These are phyloP conservation scores for Ilex paraguariensis DNA, from an alignment of 305 asterid species.

Conservation along the genomic window DNA sequence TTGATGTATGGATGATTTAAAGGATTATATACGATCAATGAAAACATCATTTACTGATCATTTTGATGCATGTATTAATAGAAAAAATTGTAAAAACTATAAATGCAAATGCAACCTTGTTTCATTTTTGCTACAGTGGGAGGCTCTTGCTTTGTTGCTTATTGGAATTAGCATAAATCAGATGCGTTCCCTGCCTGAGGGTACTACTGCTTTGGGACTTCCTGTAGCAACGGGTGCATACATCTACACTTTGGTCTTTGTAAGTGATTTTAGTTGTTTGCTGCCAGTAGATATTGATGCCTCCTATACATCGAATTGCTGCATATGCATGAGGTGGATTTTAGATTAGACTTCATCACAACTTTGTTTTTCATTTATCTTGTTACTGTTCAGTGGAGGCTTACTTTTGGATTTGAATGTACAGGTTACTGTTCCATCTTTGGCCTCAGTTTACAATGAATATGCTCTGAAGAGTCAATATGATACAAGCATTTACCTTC, in stretches of 20 bases:
- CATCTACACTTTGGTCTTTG: constrained; percentile 77
- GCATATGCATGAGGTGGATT: too few relatives aligned
- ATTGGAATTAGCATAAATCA: constrained; percentile 95
- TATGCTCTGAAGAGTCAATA: constrained; percentile 97
- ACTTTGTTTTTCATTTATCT: constrained; percentile 7
- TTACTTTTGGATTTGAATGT: constrained; percentile 12
- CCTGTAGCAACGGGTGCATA: constrained; percentile 82
- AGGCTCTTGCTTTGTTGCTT: constrained; percentile 96
- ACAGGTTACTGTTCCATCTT: constrained; percentile 94
- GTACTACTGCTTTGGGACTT: constrained; percentile 73
- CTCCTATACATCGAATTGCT: too few relatives aligned
- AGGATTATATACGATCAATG: too few relatives aligned
- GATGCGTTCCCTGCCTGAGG: constrained; percentile 81
- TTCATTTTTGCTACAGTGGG: constrained; percentile 55
- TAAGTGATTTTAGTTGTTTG: constrained; percentile 47
- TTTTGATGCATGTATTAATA: too few relatives aligned
- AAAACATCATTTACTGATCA: too few relatives aligned
- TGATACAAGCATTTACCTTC: constrained; percentile 98
- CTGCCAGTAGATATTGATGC: background rate
- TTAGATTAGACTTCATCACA: background rate
- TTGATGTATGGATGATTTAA: too few relatives aligned
- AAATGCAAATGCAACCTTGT: background rate
- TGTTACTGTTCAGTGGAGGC: constrained; percentile 10
- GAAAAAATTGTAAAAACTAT: too few relatives aligned
- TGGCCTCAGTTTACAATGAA: constrained; percentile 97